Base-by-base conservation (phyloP, 176 grass and related monocot genomes). In the Rhynchospora tenuis region DNA sequence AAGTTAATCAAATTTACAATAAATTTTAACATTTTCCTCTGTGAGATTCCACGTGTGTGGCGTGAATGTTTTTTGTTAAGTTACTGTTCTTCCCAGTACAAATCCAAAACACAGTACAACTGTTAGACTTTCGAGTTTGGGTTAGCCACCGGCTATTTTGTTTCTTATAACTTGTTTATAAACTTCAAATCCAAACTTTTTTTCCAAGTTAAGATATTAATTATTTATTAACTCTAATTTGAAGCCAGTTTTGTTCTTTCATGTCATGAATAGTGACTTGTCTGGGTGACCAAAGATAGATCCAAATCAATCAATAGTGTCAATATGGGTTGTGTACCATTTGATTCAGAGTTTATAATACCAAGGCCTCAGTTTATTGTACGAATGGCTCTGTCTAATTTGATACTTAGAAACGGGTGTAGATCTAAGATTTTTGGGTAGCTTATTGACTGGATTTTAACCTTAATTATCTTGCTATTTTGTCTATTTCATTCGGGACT, bases 281-380 rank as follows among this genome's bases (percentile, higher is more conserved):
- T 82, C 80, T 82, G 80, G 80, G 67, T 52, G 22, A 17, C 5
- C 11, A 54, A 31, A 82, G 60, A 82, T 67, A 82, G 52, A 82
- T 82, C 80, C 80, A 82, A 82, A 82, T 67, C 42, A 47, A 67
- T 54, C 43, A 82, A 82, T 65, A 68, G 80, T 82, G 8, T 67
- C 45, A 82, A 61, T 54, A 82, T 82, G 59, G 80, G 80, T 68
- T 82, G 80, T 82, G 80, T 82, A 67, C 80, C 43, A 29, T 52
- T 82, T 66, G 6, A 67, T 47, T 50, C 80, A 82, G 61, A 68
- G 24, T 82, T 82, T 65, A 28, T 50, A 33, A 51, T 65, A 82
- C 19, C 80, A 82, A 65, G 14, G 80, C 22, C 80, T 48, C 43
- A 64, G 60, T 82, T n/a, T 66, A 63, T 63, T 81, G 78, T 81